Evolutionary conservation across 2,329 filamentous ascomycete species (phyloP), one percentile per base, ranked within the genome.

Genomic region (Botrytis sinoallii): DNA sequence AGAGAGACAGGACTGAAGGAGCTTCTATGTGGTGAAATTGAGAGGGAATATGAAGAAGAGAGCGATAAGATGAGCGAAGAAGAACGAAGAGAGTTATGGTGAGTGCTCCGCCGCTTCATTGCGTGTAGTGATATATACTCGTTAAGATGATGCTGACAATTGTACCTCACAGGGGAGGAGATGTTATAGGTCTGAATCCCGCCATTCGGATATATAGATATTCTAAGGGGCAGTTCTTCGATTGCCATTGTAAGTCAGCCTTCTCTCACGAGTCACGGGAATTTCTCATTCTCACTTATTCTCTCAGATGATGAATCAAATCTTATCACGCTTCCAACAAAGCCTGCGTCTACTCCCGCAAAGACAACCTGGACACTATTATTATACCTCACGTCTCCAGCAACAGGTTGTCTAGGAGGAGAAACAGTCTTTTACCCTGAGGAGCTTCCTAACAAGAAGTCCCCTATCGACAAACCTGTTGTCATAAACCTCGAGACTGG

Each of bases 201-300:
- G 97, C 97, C 77, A 97, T 98, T 72, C 88, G 95, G 48, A 89
- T 98, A 44, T 98, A 98, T 83, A 89, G 95, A 35, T 98, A 98
- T 82, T 88, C 87, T 1, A 89, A 91, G 77, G 93, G 93, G 0
- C 94, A 98, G 81, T 97, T 95, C 81, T 98, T 98, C 81, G 94
- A 94, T 80, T 91, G 93, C 79, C 95, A 98, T 82, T 98, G 93
- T 95, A 88, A 79, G 91, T 88, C 55, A n/a, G 16, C n/a, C 72
- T n/a, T 14, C 59, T 22, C n/a, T 10, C 29, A 10, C 18, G 29
- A 42, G 18, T 66, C 32, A 61, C 7, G 79, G 69, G 55, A 55
- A 55, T 4, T 67, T 32, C 73, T 52, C 29, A n/a, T 61, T 66
- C 35, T 63, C 48, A 73, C 44, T 18, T 20, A 9, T 7, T 29